phyloP scores from a whole-genome alignment of 2,329 filamentous ascomycete species.

The Ophiocordyceps unilateralis region DNA sequence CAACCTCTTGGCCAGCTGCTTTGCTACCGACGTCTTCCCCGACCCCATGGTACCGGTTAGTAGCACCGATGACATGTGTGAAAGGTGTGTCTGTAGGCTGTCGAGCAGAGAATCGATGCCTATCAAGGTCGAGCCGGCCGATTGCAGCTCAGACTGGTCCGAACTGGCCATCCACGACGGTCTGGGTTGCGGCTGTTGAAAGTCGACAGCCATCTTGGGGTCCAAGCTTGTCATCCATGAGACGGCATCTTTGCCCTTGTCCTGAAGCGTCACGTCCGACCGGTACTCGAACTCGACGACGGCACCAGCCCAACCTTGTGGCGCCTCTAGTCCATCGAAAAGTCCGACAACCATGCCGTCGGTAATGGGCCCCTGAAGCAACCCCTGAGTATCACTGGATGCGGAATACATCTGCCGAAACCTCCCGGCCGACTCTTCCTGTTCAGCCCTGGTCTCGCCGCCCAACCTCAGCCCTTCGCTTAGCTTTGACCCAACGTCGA shows the following conservation, averaged over 20 bases:
- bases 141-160: slow-evolving; percentile 32
- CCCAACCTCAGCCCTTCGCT: slow-evolving; percentile 66
- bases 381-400: slow-evolving; percentile 32
- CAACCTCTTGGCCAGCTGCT: slow-evolving; percentile 57
- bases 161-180: slow-evolving; percentile 36
- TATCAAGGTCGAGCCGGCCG: slow-evolving; percentile 49
- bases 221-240: slow-evolving; percentile 69
- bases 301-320: slow-evolving; percentile 63
- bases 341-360: slow-evolving; percentile 65
- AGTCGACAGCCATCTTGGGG: slow-evolving; percentile 52
- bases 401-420: slow-evolving; percentile 56
- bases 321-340: slow-evolving; percentile 33
- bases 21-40: slow-evolving; percentile 72
- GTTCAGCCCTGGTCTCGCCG: slow-evolving; percentile 68
- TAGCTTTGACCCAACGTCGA: slow-evolving; percentile 39
- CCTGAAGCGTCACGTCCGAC: slow-evolving; percentile 16
- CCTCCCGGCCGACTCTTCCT: slow-evolving; percentile 56
- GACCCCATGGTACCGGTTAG: slow-evolving; percentile 78
- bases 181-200: slow-evolving; percentile 56
- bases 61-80: slow-evolving; percentile 75
- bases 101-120: slow-evolving; percentile 66
- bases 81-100: slow-evolving; percentile 58
- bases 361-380: slow-evolving; percentile 73
- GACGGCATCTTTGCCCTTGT: slow-evolving; percentile 27
- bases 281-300: slow-evolving; percentile 55